Base-by-base conservation (phyloP, 1,139 yeast genomes). In the Arxiozyma slooffiae region DNA sequence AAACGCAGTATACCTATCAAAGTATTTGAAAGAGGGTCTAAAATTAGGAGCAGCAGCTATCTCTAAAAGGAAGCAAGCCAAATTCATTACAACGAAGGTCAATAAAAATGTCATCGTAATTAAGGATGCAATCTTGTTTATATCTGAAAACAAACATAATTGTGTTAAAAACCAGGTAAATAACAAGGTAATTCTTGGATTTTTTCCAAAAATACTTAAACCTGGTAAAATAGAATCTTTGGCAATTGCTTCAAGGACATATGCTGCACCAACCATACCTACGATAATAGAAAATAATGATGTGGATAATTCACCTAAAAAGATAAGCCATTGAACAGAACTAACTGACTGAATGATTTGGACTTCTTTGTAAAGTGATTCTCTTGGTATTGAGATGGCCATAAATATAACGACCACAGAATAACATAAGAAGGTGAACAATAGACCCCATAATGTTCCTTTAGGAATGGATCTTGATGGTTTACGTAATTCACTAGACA, bases 61-160 rank as follows among this genome's bases (percentile, higher is more conserved):
- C 57, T 84, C 85, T 58, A 92, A 75, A 52, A 92, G 69, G 64
- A 90, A 89, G 66, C 98, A 92, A 1, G 98, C 97, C 56, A 90
- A 68, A 62, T 92, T 92, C 38, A 95, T 89, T 4, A 90, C 96
- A 46, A 90, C 84, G 63, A 92, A 92, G 0, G 98, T 92, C 92
- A 90, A 86, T 51, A 92, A 73, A 61, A 88, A 92, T 0, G 98
- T 96, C 97, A 92, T 89, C 1, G 97, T 90, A 53, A 92, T 90
- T 61, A 89, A 84, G 0, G 94, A 85, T 2, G 98, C 98, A 67
- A 92, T 89, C 66, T 85, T 88, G 67, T 92, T 92, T 56, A 92
- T 85, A 64, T 92, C 95, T 1, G 95, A 86, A 63, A 92, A 81
- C 38, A 92, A 71, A 54, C 92, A 90, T 7, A 84, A 55, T 62